These are phyloP conservation scores for Scutellaria galericulata DNA, from an alignment of 257 asterid genomes.

Conservation along the genomic window DNA sequence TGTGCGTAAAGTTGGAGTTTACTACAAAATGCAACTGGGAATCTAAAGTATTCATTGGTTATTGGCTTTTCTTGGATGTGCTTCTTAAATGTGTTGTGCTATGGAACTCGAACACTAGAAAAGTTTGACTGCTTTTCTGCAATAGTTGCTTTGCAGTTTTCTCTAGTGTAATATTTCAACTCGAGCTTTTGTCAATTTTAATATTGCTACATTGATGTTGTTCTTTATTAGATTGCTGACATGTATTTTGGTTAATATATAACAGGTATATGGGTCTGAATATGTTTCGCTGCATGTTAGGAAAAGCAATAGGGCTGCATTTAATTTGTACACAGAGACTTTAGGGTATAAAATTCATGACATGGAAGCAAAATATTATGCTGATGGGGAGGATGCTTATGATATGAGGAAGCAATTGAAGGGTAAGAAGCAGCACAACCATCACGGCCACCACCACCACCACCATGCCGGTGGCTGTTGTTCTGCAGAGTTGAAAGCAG, in stretches of 20 bases:
- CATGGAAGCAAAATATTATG: conserved; percentile 87
- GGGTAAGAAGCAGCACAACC: conserved; percentile 57
- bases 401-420: conserved; percentile 91
- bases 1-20: neutral
- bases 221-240: neutral
- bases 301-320: conserved; percentile 87
- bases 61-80: conserved; percentile 15
- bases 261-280: conserved; percentile 79
- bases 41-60: neutral
- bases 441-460: conserved; percentile 54
- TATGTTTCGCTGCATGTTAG: conserved; percentile 92
- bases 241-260: conserved; percentile 14
- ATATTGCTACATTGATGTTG: neutral
- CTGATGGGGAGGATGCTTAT: conserved; percentile 95
- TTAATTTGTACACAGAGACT: conserved; percentile 79
- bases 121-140: neutral
- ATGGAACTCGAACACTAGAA: neutral
- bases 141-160: neutral
- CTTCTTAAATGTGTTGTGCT: neutral
- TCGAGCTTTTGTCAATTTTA: neutral
- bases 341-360: conserved; percentile 85
- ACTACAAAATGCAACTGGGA: neutral
- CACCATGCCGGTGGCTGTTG: conserved; percentile 86
- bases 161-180: neutral
- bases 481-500: conserved; percentile 58